These are phyloP conservation scores for Afroboletus lepidellus DNA, from an alignment of 1,284 basidiomycete species.

Conservation along the genomic window DNA sequence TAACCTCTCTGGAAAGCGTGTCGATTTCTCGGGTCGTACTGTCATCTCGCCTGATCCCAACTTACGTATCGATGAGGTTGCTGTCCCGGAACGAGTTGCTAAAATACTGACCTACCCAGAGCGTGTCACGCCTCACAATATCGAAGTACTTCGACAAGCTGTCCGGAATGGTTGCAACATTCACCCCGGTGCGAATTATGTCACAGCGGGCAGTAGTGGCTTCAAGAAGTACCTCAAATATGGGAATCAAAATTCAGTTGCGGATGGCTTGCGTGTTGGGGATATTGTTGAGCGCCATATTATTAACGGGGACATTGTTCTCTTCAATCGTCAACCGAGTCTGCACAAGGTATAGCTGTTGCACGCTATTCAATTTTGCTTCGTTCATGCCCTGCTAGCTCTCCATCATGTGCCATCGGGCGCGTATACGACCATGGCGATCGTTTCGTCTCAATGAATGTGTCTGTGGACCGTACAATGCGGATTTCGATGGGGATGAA, in stretches of 20 bases:
- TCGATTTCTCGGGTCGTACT: slow-evolving; percentile 97
- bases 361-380: not conserved
- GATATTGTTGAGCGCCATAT: slow-evolving; percentile 95
- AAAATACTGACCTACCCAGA: slow-evolving; percentile 97
- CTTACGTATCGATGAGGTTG: slow-evolving; percentile 95
- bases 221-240: slow-evolving; percentile 89
- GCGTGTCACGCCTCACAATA: slow-evolving; percentile 91
- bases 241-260: slow-evolving; percentile 72
- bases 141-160: slow-evolving; percentile 74
- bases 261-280: slow-evolving; percentile 77
- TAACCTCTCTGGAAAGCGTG: slow-evolving; percentile 97
- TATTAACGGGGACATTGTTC: slow-evolving; percentile 93
- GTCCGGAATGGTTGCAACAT: slow-evolving; percentile 89
- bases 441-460: slow-evolving; percentile 99
- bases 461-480: slow-evolving; percentile 99
- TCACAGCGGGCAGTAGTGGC: slow-evolving; percentile 71
- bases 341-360: slow-evolving; percentile 77
- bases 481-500: slow-evolving; percentile 99
- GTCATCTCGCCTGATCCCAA: slow-evolving; percentile 99
- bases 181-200: slow-evolving; percentile 97
- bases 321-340: slow-evolving; percentile 99
- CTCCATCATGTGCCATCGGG: slow-evolving; percentile 98
- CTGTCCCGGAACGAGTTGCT: slow-evolving; percentile 94
- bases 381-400: slow-evolving; percentile 51
- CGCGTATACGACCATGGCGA: slow-evolving; percentile 91